Conservation (phyloP, 1,284 basidiomycete species). For the Apiotrichum laibachii region DNA sequence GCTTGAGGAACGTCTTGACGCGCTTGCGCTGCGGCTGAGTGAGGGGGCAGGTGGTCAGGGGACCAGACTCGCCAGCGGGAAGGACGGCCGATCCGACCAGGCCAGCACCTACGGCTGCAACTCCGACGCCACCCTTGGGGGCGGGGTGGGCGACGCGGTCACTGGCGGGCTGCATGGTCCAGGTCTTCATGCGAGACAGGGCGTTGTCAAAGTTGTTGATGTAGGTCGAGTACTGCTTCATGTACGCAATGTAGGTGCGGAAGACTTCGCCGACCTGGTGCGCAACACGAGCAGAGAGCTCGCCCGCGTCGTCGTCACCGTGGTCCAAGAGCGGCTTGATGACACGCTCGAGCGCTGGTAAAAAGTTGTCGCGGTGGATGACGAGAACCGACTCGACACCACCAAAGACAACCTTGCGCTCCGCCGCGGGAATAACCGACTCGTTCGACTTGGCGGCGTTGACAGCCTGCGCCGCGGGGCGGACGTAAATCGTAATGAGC, state of each 20-base stretch:
- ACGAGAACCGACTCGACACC: conserved; percentile 86
- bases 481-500: conserved; percentile 92
- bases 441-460: conserved; percentile 65
- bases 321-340: conserved; percentile 64
- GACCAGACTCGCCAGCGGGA: conserved; percentile 48
- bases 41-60: conserved; percentile 45
- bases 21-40: conserved; percentile 77
- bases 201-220: conserved; percentile 96
- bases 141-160: background rate
- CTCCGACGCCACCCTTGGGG: conserved; percentile 16
- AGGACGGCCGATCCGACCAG: conserved; percentile 60
- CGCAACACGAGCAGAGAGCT: conserved; percentile 70
- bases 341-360: conserved; percentile 79
- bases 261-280: conserved; percentile 85
- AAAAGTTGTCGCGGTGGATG: conserved; percentile 88
- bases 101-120: conserved; percentile 20
- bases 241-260: conserved; percentile 85
- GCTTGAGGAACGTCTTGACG: conserved; percentile 78
- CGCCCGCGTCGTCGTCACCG: conserved; percentile 66
- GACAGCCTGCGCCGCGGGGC: conserved; percentile 70
- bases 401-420: conserved; percentile 88
- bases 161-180: conserved; percentile 55
- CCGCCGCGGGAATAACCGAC: conserved; percentile 61
- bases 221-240: conserved; percentile 95
- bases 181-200: conserved; percentile 76